Evolutionary conservation across 2,329 filamentous ascomycete genomes (phyloP), one percentile per base, ranked within the genome.

Genomic region (Ambrosiella xylebori): DNA sequence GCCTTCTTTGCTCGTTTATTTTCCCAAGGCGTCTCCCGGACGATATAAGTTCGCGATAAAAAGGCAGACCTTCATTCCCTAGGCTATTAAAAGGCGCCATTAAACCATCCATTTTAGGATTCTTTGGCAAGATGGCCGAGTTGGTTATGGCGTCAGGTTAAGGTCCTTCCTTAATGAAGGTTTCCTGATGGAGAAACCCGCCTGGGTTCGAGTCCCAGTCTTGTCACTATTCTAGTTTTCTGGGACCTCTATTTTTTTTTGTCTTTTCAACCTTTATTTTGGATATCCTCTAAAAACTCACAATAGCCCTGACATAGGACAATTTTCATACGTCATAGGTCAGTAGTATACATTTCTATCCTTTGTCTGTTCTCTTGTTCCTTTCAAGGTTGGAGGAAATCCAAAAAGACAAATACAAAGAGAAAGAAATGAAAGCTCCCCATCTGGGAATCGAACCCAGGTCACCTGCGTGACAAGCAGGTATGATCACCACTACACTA

Each of bases 131-230:
- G 65, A 68, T 68, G 66, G 66, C 66, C 66, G 66, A 68, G 66
- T 67, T 68, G 65, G 65, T 68, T 65, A 67, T 67, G 65, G 65
- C 65, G 66, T 65, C 64, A 67, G 66, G 65, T 67, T 68, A 67
- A 67, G 66, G 66, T 66, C 56, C 52, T 58, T 60, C 56, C 59
- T 57, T 60, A 60, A 56, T 52, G 58, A 55, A 55, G 58, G 52
- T 61, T 56, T 61, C 56, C 51, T 58, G 56, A 61, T 61, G 59
- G 51, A 60, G 59, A 58, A 57, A 61, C 58, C 56, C 51, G 59
- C 59, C 52, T 58, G 56, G 59, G 59, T 58, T 61, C 56, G 59
- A 56, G 56, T 61, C 56, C 59, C 56, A 61, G 59, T 61, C 56
- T 61, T 61, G 59, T 58, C 59, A 60, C 8, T 4, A 5, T 41